Base-by-base conservation (phyloP, 2,329 filamentous ascomycete genomes). In the Aspergillus phoenicis region DNA sequence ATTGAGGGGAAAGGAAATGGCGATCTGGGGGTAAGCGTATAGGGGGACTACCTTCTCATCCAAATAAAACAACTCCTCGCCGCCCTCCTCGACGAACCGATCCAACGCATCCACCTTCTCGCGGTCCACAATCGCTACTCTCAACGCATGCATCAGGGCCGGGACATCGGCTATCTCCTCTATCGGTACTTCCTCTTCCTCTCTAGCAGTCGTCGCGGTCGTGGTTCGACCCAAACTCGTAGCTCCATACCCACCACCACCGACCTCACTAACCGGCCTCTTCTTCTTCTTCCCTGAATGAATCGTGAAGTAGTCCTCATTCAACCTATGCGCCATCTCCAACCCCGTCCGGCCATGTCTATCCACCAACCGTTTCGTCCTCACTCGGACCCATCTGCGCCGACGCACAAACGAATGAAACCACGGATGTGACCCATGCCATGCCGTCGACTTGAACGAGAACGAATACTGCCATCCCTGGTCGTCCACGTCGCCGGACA, bases 391-490 rank as follows among this genome's bases (percentile, higher is more conserved):
- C 95, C 95, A 99, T 22, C 91, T 87, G 63, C 95, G 85, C 67
- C 95, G 83, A 38, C 95, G 85, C n/a, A 97, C 95, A 72, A 94
- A 99, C 1, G 92, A 96, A 74, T 93, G 94, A 77, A 92, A 97
- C 93, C 94, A 98, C 26, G 87, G 89, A 73, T 89, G 87, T 17
- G 91, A 90, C 3, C 89, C 89, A 75, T 99, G 95, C 95, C 95
- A 99, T 2, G 87, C 86, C 66, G 90, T 92, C 45, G 84, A 86
- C 65, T 82, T 81, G 73, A 98, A 99, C 66, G 91, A 89, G 73
- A 97, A 93, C 15, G 91, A 95, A 77, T 99, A 99, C 73, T 96
- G 90, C 95, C 95, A 99, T 3, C 95, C 95, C 64, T 94, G 91
- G 64, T 94, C 89, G 70, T 98, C 95, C 10, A 91, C 87, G 61